These are phyloP conservation scores for Marsdenia floribunda DNA, from an alignment of 257 asterid species.

Conservation along the genomic window DNA sequence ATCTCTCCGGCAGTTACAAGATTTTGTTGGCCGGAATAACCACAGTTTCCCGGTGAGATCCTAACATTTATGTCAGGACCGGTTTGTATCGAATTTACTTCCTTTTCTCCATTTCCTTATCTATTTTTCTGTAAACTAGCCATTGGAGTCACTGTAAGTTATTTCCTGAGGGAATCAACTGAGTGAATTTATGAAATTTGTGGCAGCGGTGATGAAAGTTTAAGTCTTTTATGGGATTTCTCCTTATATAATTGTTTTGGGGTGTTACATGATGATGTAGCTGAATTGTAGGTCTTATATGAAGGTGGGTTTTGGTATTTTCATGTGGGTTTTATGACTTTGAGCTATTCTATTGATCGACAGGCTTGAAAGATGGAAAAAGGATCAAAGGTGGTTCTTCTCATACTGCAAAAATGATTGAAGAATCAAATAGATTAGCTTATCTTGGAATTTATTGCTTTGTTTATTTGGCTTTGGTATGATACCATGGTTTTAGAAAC, in stretches of 20 bases:
- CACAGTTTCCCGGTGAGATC: conserved; percentile 18
- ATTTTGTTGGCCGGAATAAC: conserved; percentile 10
- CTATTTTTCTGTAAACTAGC: neutral
- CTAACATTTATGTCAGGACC: neutral
- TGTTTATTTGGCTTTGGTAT: conserved; percentile 25
- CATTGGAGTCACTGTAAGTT: conserved; percentile 5
- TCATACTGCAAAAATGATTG: conserved; percentile 18
- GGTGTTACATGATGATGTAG: conserved; percentile 18
- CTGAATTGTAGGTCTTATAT: conserved; percentile 20
- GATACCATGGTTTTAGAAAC: conserved; percentile 31
- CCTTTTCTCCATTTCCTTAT: neutral
- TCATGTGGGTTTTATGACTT: conserved; percentile 9
- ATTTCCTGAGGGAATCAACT: conserved; percentile 25
- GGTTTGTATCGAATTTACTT: conserved; percentile 18
- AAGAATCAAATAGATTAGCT: conserved; percentile 13
- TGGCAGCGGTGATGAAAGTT: conserved; percentile 21
- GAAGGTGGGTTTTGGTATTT: conserved; percentile 20
- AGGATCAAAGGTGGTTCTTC: conserved; percentile 11
- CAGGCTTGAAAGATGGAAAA: conserved; percentile 23
- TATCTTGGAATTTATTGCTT: conserved; percentile 23
- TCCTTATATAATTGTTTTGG: conserved; percentile 10
- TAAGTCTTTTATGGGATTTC: conserved; percentile 22
- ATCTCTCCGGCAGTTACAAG: conserved; percentile 14
- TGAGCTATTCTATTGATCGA: conserved; percentile 23
- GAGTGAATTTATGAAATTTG: conserved; percentile 24